Evolutionary conservation across 1,284 basidiomycete species (phyloP), one percentile per base, ranked within the genome.

Genomic region (Kwoniella shivajii): DNA sequence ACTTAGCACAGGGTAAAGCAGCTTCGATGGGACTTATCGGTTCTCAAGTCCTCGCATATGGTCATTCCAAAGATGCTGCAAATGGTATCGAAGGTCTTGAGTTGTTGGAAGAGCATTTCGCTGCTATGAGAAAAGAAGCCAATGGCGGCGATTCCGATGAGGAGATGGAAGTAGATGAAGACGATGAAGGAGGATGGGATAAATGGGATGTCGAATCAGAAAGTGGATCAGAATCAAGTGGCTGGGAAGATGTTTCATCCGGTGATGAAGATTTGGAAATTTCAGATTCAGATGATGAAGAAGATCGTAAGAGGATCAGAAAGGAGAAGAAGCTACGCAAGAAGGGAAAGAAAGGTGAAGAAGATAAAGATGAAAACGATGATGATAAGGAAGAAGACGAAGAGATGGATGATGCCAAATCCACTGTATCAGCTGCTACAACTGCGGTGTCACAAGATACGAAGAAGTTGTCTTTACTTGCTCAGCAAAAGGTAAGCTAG

Each of bases 21-120:
- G 91, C 89, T 10, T 85, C 82, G 39, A 90, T 92, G 81, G 85
- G 86, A 22, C 78, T 89, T 24, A 78, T 77, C 58, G 85, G 86
- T 37, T 81, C 73, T 33, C 85, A 87, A 66, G 87, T 87, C 2
- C 78, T 89, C 20, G 87, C 88, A 1, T 98, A 88, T 67, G 95
- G 95, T 30, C 88, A 93, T 70, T 81, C 84, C 10, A 82, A 86
- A 56, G 87, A 88, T 18, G 76, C 76, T 4, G 84, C 81, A 13
- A 77, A 87, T 18, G 90, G 92, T 57, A 97, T 99, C 68, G 92
- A 95, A 57, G 96, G 94, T 46, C 82, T 97, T 61, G 83, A 86
- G 62, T 84, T 96, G 6, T 82, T 96, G 31, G 92, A 96, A 77
- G 88, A 92, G 60, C 90, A 96, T 76, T 79, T 93, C 44, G 83